Percentiles rank a stretch among this genome's conserved stretches.
Evolutionary conservation across 371 early-diverging fungal species (phyloP).

Genomic region (Haplosporangium sp.): DNA sequence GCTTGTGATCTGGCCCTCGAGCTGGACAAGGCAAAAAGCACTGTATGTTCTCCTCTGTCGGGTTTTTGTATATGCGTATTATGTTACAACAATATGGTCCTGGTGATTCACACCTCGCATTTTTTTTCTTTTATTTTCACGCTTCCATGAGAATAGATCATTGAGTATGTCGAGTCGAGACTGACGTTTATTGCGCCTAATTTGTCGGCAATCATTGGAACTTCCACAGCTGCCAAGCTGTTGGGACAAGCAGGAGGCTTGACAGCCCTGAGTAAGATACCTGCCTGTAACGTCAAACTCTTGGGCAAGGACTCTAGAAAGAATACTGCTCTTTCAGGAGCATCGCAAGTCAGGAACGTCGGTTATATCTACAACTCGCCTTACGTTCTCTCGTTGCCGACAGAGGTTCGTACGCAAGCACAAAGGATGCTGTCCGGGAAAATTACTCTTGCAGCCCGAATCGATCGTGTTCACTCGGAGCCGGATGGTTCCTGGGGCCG

Average conservation of each 20-base stretch:
- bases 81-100: background rate
- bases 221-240: constrained; percentile 90
- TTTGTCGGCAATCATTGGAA: constrained; percentile 88
- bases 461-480: constrained; percentile 81
- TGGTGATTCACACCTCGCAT: background rate
- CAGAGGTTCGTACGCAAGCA: constrained; percentile 83
- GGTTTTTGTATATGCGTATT: background rate
- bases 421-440: constrained; percentile 87
- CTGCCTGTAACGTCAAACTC: constrained; percentile 88
- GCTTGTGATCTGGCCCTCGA: constrained; percentile 86
- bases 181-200: constrained; percentile 96
- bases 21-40: constrained; percentile 77
- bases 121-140: background rate
- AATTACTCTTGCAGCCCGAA: constrained; percentile 84
- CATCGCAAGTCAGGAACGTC: constrained; percentile 76
- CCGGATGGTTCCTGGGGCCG: constrained; percentile 79
- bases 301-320: constrained; percentile 69
- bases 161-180: constrained; percentile 91
- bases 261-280: constrained; percentile 86
- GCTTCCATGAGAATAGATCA: constrained; percentile 62
- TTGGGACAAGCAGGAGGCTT: constrained; percentile 94
- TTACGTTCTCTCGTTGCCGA: constrained; percentile 73
- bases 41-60: constrained; percentile 49
- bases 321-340: constrained; percentile 84
- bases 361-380: constrained; percentile 88